Evolutionary conservation across 2,329 filamentous ascomycete genomes (phyloP).

Genomic region (Aureobasidium sp.): DNA sequence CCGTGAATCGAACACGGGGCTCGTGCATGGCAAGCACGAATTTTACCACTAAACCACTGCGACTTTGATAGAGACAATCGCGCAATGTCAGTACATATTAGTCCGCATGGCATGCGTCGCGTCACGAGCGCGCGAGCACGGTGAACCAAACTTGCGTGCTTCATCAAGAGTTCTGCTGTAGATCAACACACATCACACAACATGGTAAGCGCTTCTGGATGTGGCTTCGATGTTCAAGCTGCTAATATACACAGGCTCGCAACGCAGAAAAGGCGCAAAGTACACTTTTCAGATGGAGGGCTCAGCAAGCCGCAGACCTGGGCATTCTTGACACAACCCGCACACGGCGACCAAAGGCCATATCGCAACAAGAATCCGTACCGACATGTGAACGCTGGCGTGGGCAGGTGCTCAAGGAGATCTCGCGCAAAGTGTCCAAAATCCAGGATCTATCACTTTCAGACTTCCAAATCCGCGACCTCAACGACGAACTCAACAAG

Average conservation of each 20-base stretch:
- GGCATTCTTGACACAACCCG: conserved; percentile 92
- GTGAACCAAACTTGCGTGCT: not conserved
- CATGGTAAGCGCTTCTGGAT: not conserved
- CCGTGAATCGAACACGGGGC: conserved; percentile 16
- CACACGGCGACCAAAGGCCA: conserved; percentile 81
- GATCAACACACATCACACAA: not conserved
- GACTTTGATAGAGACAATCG: not conserved
- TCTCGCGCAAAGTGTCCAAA: conserved; percentile 90
- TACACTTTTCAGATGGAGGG: conserved; percentile 94
- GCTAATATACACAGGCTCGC: conserved; percentile 57
- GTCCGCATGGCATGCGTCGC: not conserved
- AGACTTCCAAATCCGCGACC: conserved; percentile 93
- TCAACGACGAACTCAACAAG: conserved; percentile 99
- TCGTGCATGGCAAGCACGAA: conserved; percentile 16
- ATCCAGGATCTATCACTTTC: conserved; percentile 89
- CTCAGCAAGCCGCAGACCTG: conserved; percentile 89
- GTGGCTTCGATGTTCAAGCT: not conserved
- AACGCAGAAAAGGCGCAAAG: conserved; percentile 82
- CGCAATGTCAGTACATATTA: too few relatives aligned
- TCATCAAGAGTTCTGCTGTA: not conserved
- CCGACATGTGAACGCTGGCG: conserved; percentile 95
- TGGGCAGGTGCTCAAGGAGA: conserved; percentile 93
- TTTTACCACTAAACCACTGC: conserved; percentile 17
- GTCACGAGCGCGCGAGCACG: not conserved
- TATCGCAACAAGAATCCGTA: conserved; percentile 78